phyloP scores from a whole-genome alignment of 2,329 filamentous ascomycete genomes.

The Neoascochyta sp. region DNA sequence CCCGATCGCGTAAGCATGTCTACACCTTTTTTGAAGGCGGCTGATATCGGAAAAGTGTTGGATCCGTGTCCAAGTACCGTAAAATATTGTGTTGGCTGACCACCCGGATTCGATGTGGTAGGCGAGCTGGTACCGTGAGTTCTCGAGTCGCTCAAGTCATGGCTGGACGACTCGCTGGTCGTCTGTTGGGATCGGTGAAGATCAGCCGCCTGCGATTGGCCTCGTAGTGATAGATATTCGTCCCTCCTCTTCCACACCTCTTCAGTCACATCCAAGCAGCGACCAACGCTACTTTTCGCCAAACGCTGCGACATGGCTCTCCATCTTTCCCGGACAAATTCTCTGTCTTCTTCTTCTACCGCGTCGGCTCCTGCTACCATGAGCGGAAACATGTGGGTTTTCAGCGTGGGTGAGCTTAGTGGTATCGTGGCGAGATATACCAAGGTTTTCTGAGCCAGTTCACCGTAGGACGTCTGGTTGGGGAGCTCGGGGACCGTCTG shows the following conservation, averaged over 20 bases:
- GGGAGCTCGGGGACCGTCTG: conserved; percentile 66
- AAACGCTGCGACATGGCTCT: conserved; percentile 56
- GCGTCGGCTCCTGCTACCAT: conserved; percentile 63
- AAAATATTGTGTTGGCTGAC: conserved; percentile 4
- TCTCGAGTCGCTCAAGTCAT: not conserved
- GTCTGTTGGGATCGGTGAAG: not conserved
- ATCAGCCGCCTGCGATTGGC: conserved; percentile 5
- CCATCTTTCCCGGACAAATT: conserved; percentile 63
- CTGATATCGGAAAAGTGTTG: conserved; percentile 28
- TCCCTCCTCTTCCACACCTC: conserved; percentile 67
- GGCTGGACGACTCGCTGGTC: too few species aligned
- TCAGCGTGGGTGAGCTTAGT: conserved; percentile 57
- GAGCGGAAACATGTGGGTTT: conserved; percentile 66
- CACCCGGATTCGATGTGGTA: conserved; percentile 1
- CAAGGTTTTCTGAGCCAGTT: conserved; percentile 59
- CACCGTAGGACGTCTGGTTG: conserved; percentile 50
- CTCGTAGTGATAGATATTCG: conserved; percentile 41
- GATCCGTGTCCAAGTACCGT: too few species aligned
- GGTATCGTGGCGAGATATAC: conserved; percentile 61
- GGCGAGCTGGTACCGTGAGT: conserved; percentile 3
- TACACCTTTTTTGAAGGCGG: conserved; percentile 31
- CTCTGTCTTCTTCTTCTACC: conserved; percentile 55
- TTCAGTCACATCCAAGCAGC: conserved; percentile 59
- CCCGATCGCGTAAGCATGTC: conserved; percentile 42
- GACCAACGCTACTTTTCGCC: conserved; percentile 63